Evolutionary conservation across 441 rosid genomes (phyloP), one percentile per base, ranked within the genome.

Genomic region (Erodium trifolium): DNA sequence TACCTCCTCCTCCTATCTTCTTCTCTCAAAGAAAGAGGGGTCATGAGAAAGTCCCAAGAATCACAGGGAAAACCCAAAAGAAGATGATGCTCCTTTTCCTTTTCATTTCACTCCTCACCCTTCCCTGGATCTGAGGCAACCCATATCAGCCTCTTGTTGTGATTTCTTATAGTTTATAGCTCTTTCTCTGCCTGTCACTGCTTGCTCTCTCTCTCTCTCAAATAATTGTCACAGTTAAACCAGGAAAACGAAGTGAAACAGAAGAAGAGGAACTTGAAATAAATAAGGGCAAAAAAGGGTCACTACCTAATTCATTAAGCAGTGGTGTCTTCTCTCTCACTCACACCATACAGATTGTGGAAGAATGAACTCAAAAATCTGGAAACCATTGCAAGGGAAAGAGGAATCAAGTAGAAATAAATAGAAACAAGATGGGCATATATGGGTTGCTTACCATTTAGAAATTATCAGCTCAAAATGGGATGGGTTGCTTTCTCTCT

Each of bases 91-190:
- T 67, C 76, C 72, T 77, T 83, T 81, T 74, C 79, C 76, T 68
- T 73, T 79, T 66, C 73, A 67, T 47, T 68, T 70, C 69, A 45
- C 71, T 74, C 68, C 14, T 51, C 57, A 51, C 55, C 76, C 76
- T 84, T 85, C 83, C 93, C 91, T 78, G 86, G 86, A 85, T 83
- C 86, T 73, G 69, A 82, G 86, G 93, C 77, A 88, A 88, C 76
- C 79, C 78, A 77, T 77, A 71, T 70, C 79, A 76, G 69, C 87
- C 89, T 37, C 71, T 67, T 76, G 66, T 76, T 71, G 70, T 37
- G 9, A 0, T 79, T 65, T 77, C 70, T 29, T 45, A 39, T 69
- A 63, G 65, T 66, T 65, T 37, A 7, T 37, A 37, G 41, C 41
- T 37, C 41, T 37, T 37, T 37, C 34, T 31, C 34, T 31, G 34